Evolutionary conservation across 2,329 filamentous ascomycete species (phyloP).

Genomic region (Cercospora zeae-maydis): DNA sequence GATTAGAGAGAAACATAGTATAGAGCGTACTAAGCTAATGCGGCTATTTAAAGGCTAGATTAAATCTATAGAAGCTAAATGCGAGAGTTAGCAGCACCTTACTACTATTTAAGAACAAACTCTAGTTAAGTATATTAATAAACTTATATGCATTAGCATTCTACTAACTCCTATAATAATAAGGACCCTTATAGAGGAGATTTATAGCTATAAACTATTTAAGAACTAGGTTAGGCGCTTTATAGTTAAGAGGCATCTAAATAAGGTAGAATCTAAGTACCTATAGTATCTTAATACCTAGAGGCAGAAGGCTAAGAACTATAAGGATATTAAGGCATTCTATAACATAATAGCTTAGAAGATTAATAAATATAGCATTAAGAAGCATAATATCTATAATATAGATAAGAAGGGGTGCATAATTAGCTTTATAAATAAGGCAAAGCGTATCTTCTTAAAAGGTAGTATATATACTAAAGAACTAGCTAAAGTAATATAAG

Average conservation of each 20-base stretch:
- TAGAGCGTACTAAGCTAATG: background rate
- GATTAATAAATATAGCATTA: slow-evolving; percentile 3
- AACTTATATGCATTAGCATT: background rate
- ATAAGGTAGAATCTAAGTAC: background rate
- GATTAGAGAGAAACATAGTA: background rate
- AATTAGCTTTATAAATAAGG: background rate
- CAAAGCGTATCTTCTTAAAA: background rate
- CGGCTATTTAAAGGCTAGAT: background rate
- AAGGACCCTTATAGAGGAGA: background rate
- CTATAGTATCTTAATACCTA: background rate
- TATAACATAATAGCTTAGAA: background rate
- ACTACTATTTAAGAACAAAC: background rate
- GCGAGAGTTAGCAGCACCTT: background rate
- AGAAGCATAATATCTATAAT: slow-evolving; percentile 7
- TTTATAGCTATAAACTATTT: background rate
- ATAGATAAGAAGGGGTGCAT: slow-evolving; percentile 6
- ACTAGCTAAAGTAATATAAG: background rate
- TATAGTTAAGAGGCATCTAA: background rate
- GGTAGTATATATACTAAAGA: background rate
- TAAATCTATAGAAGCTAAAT: background rate
- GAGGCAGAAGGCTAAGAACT: background rate
- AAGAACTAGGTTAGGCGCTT: background rate
- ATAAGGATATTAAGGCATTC: background rate
- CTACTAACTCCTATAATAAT: background rate
- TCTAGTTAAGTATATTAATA: background rate